These are phyloP conservation scores for Solanum pinnatisectum DNA, from an alignment of 257 asterid species.

Conservation along the genomic window DNA sequence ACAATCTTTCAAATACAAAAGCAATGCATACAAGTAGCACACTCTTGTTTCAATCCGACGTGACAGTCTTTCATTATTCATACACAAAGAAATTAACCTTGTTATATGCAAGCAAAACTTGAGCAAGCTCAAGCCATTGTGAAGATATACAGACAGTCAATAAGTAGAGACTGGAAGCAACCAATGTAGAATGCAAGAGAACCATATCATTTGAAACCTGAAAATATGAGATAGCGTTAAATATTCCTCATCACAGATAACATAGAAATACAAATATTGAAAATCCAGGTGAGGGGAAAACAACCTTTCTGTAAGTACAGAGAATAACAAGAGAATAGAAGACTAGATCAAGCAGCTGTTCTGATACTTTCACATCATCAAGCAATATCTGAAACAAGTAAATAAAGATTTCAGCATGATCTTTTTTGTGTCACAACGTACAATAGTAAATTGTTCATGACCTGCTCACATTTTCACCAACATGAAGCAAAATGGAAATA, in stretches of 20 bases:
- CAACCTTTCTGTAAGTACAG: slow-evolving; percentile 71
- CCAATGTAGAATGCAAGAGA: slow-evolving; percentile 89
- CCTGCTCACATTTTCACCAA: background rate
- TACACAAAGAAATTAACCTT: slow-evolving; percentile 38
- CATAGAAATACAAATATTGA: background rate
- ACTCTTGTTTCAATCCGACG: background rate
- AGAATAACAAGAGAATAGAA: slow-evolving; percentile 65
- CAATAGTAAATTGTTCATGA: background rate
- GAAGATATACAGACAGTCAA: slow-evolving; percentile 71
- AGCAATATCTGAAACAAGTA: slow-evolving; percentile 61
- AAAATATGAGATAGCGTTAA: slow-evolving; percentile 30
- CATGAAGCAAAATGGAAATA: background rate
- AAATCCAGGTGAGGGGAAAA: background rate
- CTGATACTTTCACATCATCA: slow-evolving; percentile 79
- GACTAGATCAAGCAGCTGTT: slow-evolving; percentile 78
- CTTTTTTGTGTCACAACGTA: background rate
- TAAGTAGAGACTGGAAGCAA: slow-evolving; percentile 75
- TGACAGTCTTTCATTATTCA: background rate
- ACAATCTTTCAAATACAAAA: background rate
- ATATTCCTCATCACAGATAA: slow-evolving; percentile 8
- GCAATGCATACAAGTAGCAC: background rate
- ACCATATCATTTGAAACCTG: slow-evolving; percentile 53
- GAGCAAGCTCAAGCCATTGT: slow-evolving; percentile 84
- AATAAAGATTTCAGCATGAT: slow-evolving; percentile 3
- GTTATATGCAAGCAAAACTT: slow-evolving; percentile 65